phyloP scores from a whole-genome alignment of 2,329 filamentous ascomycete genomes.

The Penicillium sp. region DNA sequence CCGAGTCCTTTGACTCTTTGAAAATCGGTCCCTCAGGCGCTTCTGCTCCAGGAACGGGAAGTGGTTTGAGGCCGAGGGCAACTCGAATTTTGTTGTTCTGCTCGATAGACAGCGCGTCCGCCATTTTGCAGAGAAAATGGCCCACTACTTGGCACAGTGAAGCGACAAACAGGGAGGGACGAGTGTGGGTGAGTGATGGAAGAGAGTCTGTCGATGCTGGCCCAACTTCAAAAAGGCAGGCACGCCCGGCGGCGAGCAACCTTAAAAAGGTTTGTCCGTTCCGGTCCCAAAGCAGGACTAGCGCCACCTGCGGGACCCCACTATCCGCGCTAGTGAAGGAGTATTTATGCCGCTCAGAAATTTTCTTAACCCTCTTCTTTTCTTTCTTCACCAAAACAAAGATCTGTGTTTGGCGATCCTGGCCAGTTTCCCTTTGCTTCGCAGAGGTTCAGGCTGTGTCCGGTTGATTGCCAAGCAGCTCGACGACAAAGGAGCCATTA shows the following conservation, averaged over 20 bases:
- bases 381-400: slow-evolving; percentile 47
- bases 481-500: slow-evolving; percentile 82
- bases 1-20: slow-evolving; percentile 41
- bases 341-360: slow-evolving; percentile 23
- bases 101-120: slow-evolving; percentile 69
- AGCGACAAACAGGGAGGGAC: not conserved
- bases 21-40: slow-evolving; percentile 52
- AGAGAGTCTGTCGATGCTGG: not conserved
- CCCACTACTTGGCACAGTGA: not conserved
- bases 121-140: slow-evolving; percentile 32
- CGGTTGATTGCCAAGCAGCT: slow-evolving; percentile 82
- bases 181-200: not conserved
- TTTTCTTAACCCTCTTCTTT: slow-evolving; percentile 36
- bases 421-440: slow-evolving; percentile 41
- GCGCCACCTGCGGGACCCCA: slow-evolving; percentile 20
- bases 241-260: not conserved
- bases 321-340: slow-evolving; percentile 19
- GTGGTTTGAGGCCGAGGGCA: slow-evolving; percentile 82
- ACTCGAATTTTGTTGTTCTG: slow-evolving; percentile 90
- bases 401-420: slow-evolving; percentile 87
- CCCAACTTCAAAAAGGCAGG: not conserved
- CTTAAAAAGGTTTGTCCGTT: slow-evolving; percentile 5
- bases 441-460: slow-evolving; percentile 51
- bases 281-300: slow-evolving; percentile 17
- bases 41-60: slow-evolving; percentile 70